Percentiles rank a stretch among this genome's conserved stretches.
These are phyloP conservation scores for Aciculoconidium aculeatum DNA, from an alignment of 805 yeast species.

Conservation along the genomic window DNA sequence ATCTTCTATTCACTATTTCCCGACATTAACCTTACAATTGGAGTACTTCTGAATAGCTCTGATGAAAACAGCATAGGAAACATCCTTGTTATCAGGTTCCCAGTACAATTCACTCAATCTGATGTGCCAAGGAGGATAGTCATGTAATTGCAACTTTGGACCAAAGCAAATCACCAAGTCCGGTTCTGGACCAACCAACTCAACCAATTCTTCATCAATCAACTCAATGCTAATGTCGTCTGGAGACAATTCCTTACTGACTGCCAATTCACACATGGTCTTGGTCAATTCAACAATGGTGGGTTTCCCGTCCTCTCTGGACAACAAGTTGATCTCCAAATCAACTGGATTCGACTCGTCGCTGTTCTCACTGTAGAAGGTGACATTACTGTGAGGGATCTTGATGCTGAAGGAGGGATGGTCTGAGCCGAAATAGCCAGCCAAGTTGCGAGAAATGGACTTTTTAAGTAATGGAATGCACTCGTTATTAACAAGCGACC, in stretches of 20 bases:
- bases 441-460: constrained; percentile 53
- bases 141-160: constrained; percentile 84
- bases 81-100: constrained; percentile 80
- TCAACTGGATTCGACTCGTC: constrained; percentile 35
- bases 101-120: constrained; percentile 86
- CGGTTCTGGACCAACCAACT: constrained; percentile 86
- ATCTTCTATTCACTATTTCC: constrained; percentile 66
- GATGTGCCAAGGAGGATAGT: constrained; percentile 97
- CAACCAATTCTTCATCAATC: constrained; percentile 67
- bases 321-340: constrained; percentile 60
- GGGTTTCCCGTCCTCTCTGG: constrained; percentile 80
- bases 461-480: constrained; percentile 46
- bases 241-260: constrained; percentile 51
- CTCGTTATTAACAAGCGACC: constrained; percentile 47
- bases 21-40: constrained; percentile 80
- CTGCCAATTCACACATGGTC: constrained; percentile 74
- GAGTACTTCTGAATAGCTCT: constrained; percentile 74
- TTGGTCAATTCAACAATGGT: constrained; percentile 84
- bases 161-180: constrained; percentile 81
- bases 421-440: constrained; percentile 67
- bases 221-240: constrained; percentile 69
- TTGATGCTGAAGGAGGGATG: constrained; percentile 58
- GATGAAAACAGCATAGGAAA: constrained; percentile 75
- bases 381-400: constrained; percentile 61
- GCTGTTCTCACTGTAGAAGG: constrained; percentile 35